Conservation (phyloP, 2,329 filamentous ascomycete genomes). For the Dactylellina leptospora region DNA sequence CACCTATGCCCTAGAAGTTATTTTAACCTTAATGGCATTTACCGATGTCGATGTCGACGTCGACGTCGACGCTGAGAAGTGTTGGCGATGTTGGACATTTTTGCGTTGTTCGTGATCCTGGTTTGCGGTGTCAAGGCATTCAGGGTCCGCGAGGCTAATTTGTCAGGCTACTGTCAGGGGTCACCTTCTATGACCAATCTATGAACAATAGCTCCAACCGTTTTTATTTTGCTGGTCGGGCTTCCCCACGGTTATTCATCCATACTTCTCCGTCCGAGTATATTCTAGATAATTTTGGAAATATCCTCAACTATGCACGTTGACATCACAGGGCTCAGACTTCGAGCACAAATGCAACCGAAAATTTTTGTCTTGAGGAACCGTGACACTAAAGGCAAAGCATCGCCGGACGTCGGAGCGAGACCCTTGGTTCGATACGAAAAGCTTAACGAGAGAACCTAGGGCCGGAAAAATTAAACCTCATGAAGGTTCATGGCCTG, state of each 20-base stretch:
- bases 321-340: background rate
- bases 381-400: constrained; percentile 20
- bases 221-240: too few relatives aligned
- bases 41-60: background rate
- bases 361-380: constrained; percentile 20
- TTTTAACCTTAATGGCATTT: background rate
- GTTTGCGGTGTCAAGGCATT: background rate
- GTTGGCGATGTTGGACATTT: constrained; percentile 22
- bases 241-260: too few relatives aligned
- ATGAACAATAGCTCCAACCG: too few relatives aligned
- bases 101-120: constrained; percentile 3
- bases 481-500: constrained; percentile 29
- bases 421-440: constrained; percentile 8
- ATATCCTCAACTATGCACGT: background rate
- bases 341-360: constrained; percentile 19
- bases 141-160: background rate
- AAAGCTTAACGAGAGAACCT: constrained; percentile 9
- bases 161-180: background rate
- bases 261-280: too few relatives aligned
- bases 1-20: background rate
- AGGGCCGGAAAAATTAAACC: constrained; percentile 19
- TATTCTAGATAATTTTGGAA: too few relatives aligned
- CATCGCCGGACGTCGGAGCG: constrained; percentile 17
- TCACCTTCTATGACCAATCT: too few relatives aligned
- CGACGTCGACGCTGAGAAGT: background rate